phyloP scores from a whole-genome alignment of 306 rosid species.

The Neltuma alba region DNA sequence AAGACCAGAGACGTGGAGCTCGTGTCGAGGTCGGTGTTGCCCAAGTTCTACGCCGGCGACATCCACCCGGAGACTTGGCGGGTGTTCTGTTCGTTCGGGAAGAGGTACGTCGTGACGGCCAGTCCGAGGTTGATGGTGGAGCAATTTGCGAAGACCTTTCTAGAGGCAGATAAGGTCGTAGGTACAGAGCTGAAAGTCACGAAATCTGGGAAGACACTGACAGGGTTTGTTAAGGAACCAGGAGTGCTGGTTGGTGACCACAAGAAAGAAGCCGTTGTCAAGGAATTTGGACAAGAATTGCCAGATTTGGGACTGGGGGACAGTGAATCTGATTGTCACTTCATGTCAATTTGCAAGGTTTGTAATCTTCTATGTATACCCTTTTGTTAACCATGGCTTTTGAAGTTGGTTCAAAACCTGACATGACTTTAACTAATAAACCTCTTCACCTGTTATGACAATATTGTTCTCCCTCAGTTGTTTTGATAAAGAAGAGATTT shows the following conservation, averaged over 20 bases:
- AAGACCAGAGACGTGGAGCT: neutral
- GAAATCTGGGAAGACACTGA: neutral
- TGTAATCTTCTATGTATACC: neutral
- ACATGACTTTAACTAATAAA: neutral
- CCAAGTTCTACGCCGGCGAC: neutral
- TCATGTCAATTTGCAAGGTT: neutral
- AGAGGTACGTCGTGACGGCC: neutral
- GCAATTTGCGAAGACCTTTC: neutral
- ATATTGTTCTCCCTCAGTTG: no score
- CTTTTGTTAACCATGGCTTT: neutral
- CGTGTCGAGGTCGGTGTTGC: neutral
- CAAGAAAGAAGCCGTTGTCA: neutral
- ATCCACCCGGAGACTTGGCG: neutral
- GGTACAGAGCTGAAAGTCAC: neutral
- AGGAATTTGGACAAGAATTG: neutral
- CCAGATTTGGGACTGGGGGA: neutral
- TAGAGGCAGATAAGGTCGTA: neutral
- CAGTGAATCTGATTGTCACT: neutral
- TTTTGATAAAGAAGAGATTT: neutral
- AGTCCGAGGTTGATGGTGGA: slow-evolving; percentile 8
- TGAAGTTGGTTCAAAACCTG: neutral
- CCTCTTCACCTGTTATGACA: neutral
- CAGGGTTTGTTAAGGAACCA: neutral
- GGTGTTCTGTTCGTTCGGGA: neutral
- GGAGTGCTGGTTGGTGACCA: neutral